These are phyloP conservation scores for Jacaranda copaia DNA, from an alignment of 257 asterid genomes.

Conservation along the genomic window DNA sequence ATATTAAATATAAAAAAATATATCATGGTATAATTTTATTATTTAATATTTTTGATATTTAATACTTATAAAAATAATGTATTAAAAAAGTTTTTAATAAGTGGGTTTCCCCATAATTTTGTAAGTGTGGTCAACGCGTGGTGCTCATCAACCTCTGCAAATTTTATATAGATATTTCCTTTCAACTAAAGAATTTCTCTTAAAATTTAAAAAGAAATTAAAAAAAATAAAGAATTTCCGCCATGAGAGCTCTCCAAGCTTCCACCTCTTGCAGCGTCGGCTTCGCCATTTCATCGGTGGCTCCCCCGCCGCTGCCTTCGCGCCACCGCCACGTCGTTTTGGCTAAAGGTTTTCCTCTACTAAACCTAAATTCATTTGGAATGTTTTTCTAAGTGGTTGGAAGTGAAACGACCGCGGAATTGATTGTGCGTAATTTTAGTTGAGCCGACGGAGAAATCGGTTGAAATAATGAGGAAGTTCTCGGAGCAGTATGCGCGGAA, in stretches of 20 bases:
- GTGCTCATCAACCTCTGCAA: too few species aligned
- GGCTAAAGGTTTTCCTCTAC: slow-evolving; percentile 52
- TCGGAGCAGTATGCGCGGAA: slow-evolving; percentile 98
- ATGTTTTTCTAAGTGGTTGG: not conserved
- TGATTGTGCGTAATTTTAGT: slow-evolving; percentile 43
- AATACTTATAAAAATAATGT: too few species aligned
- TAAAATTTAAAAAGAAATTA: too few species aligned
- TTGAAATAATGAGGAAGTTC: slow-evolving; percentile 94
- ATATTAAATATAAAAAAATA: too few species aligned
- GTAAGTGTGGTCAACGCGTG: too few species aligned
- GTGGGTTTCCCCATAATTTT: too few species aligned
- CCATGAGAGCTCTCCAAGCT: slow-evolving; percentile 80
- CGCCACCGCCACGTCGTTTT: slow-evolving; percentile 47
- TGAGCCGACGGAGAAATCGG: slow-evolving; percentile 94
- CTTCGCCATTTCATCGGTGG: slow-evolving; percentile 55
- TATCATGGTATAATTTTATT: too few species aligned
- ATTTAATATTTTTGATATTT: too few species aligned
- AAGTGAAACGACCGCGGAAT: slow-evolving; percentile 23
- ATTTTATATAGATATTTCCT: too few species aligned
- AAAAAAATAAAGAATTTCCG: slow-evolving; percentile 26
- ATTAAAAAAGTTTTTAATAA: too few species aligned
- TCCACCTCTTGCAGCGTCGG: slow-evolving; percentile 72
- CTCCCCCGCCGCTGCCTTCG: slow-evolving; percentile 49
- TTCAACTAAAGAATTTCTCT: too few species aligned
- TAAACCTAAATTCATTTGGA: not conserved